Percentiles rank a stretch among this genome's conserved stretches.
Conservation (phyloP, 2,329 filamentous ascomycete genomes). For the Pseudogymnoascus sp. region DNA sequence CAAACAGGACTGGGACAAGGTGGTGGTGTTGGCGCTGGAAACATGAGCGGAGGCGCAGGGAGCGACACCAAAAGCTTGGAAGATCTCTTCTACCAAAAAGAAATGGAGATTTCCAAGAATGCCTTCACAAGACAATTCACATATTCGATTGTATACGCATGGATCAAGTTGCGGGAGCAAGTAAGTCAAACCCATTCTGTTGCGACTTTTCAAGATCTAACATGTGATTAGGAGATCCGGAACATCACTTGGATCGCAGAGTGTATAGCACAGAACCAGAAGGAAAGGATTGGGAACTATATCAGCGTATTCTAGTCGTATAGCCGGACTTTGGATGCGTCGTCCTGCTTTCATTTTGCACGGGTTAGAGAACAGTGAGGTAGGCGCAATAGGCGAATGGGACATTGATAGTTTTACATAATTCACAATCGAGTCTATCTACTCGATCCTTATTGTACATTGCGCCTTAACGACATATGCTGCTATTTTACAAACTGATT, state of each 20-base stretch:
- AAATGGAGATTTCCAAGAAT: slow-evolving; percentile 96
- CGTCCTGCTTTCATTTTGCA: slow-evolving; percentile 6
- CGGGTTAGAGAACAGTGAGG: slow-evolving; percentile 1
- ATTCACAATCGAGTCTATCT: slow-evolving; percentile 9
- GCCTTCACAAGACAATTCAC: slow-evolving; percentile 96
- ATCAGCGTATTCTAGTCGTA: slow-evolving; percentile 81
- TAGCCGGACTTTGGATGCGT: background rate
- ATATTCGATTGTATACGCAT: slow-evolving; percentile 89
- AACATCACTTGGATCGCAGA: slow-evolving; percentile 99
- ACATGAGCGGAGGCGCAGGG: slow-evolving; percentile 74
- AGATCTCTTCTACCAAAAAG: slow-evolving; percentile 98
- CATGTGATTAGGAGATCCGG: slow-evolving; percentile 71
- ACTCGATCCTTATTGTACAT: slow-evolving; percentile 22
- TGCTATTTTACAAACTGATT: slow-evolving; percentile 58
- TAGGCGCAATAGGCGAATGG: slow-evolving; percentile 6
- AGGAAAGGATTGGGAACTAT: slow-evolving; percentile 97
- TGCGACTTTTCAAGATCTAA: slow-evolving; percentile 27
- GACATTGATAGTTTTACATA: slow-evolving; percentile 9
- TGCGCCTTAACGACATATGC: slow-evolving; percentile 19
- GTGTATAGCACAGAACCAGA: slow-evolving; percentile 99
- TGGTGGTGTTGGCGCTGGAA: slow-evolving; percentile 67
- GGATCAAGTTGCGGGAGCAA: slow-evolving; percentile 96
- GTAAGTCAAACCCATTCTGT: slow-evolving; percentile 44
- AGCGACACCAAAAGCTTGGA: slow-evolving; percentile 84
- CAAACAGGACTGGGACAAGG: slow-evolving; percentile 73